Evolutionary conservation across 129 eudicot genomes (phyloP), one percentile per base, ranked within the genome.

Genomic region (Arctium minus): DNA sequence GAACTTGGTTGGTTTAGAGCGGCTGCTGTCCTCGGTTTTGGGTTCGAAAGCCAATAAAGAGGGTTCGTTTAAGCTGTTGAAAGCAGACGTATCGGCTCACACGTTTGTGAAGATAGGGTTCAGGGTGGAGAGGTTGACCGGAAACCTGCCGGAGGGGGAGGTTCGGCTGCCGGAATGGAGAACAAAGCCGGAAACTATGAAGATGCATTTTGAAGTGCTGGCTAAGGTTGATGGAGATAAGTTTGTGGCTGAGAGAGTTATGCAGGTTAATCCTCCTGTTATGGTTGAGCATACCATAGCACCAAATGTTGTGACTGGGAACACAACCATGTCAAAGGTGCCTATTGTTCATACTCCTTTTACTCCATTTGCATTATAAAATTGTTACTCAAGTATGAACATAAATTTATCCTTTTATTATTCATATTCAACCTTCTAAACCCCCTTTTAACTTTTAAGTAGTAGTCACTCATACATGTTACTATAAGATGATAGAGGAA

Each of bases 181-280:
- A 80, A 95, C 99, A 3, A 95, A 93, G 81, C 99, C 99, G 0
- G 93, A 90, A 84, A 78, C 81, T 0, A 87, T 88, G 82, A 95
- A 76, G 87, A 92, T 95, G 97, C 97, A 95, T 87, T 95, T 95
- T 79, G 99, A 95, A 89, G 98, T 92, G 79, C 77, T 94, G 90
- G 98, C 92, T 33, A 92, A 92, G 90, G 97, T 94, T 8, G 98
- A 92, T 15, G 97, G 97, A 31, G 83, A 87, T 42, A 92, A 88
- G 82, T 86, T 92, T 83, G 91, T 90, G 27, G 92, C 97, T 6
- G 97, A 92, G 85, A 92, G 88, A 80, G 86, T 92, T 8, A 69
- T 84, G 68, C 97, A 86, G 82, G 82, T 90, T 32, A 73, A 87
- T 71, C 97, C 96, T 71, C 97, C 96, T 60, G 82, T 82, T 40